A percentile compares a stretch with the other conserved stretches of the same genome.
Conservation (phyloP, 2,329 filamentous ascomycete genomes). For the Apiospora malaysiana region DNA sequence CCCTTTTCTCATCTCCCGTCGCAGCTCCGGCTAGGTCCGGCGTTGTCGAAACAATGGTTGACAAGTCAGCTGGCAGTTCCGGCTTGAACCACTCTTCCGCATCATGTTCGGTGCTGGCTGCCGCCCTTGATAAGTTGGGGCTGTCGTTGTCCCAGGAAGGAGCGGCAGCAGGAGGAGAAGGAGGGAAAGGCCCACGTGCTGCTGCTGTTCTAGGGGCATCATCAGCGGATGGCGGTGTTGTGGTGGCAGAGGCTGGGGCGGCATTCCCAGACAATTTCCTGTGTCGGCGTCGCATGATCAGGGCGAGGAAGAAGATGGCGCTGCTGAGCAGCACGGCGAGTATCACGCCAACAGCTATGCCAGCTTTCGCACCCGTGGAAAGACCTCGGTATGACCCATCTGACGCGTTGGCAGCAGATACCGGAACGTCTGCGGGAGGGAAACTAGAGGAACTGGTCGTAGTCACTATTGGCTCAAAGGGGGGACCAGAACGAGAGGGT, state of each 20-base stretch:
- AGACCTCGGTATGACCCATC: background rate
- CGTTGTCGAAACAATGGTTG: conserved; percentile 1
- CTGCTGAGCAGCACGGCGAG: background rate
- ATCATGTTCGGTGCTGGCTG: background rate
- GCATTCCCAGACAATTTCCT: background rate
- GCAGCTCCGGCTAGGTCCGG: background rate
- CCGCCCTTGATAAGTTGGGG: background rate
- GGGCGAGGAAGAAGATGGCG: conserved; percentile 4
- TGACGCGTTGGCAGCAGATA: background rate
- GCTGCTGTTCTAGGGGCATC: background rate
- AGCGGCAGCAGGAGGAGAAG: background rate
- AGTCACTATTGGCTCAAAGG: background rate
- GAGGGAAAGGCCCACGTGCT: background rate
- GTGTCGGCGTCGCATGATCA: background rate
- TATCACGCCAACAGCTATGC: background rate
- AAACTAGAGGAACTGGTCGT: background rate
- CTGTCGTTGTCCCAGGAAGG: background rate
- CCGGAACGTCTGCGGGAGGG: background rate
- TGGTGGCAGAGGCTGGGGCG: background rate
- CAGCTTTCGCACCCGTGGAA: background rate
- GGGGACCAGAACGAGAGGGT: background rate
- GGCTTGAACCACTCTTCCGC: conserved; percentile 26
- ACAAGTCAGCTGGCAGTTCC: conserved; percentile 30
- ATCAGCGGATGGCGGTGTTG: background rate
- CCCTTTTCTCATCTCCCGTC: background rate